phyloP scores from a whole-genome alignment of 2,329 filamentous ascomycete species.

The Ceratocystis smalleyi region DNA sequence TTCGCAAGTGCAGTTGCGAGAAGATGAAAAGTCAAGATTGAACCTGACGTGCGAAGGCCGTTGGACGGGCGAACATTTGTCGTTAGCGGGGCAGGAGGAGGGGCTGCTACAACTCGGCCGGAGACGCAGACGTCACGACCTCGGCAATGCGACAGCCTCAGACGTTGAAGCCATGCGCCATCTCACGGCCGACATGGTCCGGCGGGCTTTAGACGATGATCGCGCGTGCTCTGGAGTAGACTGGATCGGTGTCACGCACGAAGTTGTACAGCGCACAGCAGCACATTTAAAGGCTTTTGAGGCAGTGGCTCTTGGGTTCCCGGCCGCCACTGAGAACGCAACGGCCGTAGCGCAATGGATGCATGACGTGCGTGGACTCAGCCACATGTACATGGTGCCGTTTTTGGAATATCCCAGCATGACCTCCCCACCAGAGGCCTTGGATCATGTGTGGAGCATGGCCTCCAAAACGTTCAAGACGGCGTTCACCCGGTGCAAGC shows the following conservation, averaged over 20 bases:
- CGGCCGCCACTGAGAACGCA: conserved; percentile 18
- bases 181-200: neutral
- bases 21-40: conserved; percentile 24
- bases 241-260: conserved; percentile 28
- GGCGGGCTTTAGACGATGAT: conserved; percentile 2
- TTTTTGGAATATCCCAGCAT: conserved; percentile 30
- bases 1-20: neutral
- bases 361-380: conserved; percentile 24
- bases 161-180: conserved; percentile 24
- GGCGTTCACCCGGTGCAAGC: conserved; percentile 29
- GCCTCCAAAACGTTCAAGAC: conserved; percentile 24
- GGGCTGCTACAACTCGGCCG: conserved; percentile 25
- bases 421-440: conserved; percentile 9
- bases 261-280: conserved; percentile 29
- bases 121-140: conserved; percentile 26
- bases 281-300: conserved; percentile 24
- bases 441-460: conserved; percentile 21
- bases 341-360: conserved; percentile 23
- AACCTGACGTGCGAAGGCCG: conserved; percentile 29
- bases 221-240: conserved; percentile 28
- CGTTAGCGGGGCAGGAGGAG: conserved; percentile 8
- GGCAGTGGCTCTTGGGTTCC: conserved; percentile 20
- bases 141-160: conserved; percentile 22
- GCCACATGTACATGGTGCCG: conserved; percentile 30
- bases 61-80: conserved; percentile 24